phyloP scores from a whole-genome alignment of 1,284 basidiomycete species.

The Fomitopsis betulina region DNA sequence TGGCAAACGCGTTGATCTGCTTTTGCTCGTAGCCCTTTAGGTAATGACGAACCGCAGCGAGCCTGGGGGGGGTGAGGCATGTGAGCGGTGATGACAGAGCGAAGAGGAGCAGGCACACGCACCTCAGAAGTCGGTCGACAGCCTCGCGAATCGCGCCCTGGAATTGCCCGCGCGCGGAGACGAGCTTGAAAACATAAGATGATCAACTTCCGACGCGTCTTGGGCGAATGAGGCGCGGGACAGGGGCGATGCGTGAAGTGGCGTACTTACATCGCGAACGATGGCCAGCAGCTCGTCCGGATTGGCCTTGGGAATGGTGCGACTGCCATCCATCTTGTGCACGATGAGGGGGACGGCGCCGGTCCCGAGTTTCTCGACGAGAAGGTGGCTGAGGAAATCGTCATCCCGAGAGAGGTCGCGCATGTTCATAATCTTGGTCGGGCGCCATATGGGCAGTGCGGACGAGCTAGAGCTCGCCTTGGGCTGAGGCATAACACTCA shows the following conservation, averaged over 20 bases:
- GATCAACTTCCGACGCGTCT: conserved; percentile 8
- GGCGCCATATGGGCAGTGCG: conserved; percentile 49
- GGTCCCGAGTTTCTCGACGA: conserved; percentile 81
- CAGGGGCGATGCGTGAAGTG: conserved; percentile 18
- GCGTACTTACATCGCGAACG: conserved; percentile 64
- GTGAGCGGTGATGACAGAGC: conserved; percentile 12
- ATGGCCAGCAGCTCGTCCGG: conserved; percentile 59
- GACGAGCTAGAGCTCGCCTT: conserved; percentile 18
- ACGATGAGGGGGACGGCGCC: conserved; percentile 70
- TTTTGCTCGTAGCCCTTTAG: conserved; percentile 67
- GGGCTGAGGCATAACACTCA: conserved; percentile 18
- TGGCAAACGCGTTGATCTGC: conserved; percentile 84
- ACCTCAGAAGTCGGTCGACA: conserved; percentile 72
- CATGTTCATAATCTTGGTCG: conserved; percentile 84
- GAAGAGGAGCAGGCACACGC: conserved; percentile 30
- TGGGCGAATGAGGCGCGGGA: not conserved
- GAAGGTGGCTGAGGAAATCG: conserved; percentile 80
- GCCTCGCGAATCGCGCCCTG: conserved; percentile 57
- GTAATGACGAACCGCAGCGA: conserved; percentile 69
- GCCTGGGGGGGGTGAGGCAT: conserved; percentile 37
- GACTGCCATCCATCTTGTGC: conserved; percentile 79
- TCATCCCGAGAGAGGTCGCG: conserved; percentile 81
- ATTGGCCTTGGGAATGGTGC: conserved; percentile 69
- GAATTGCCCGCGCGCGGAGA: conserved; percentile 46
- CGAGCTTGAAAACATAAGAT: conserved; percentile 40